Evolutionary conservation across 345 rosid species (phyloP), one percentile per base, ranked within the genome.

Genomic region (Abelmoschus esculentus): DNA sequence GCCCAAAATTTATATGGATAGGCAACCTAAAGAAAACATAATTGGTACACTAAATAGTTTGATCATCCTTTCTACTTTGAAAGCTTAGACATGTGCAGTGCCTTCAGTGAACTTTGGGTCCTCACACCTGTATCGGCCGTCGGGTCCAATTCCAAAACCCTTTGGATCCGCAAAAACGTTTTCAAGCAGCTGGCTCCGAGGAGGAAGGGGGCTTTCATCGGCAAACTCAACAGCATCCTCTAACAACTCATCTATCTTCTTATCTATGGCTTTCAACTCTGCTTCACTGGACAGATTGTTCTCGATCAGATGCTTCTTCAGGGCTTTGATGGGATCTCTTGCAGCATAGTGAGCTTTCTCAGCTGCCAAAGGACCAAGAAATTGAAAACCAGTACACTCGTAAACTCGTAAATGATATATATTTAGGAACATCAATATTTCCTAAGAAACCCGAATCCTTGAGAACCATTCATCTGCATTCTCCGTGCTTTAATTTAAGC

Each of bases 131-230:
- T 90, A 90, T 5, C 72, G 77, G 3, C 96, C 91, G 76, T 90
- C 93, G 50, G 96, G 84, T 72, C 91, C 90, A n/a, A 84, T 85
- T 63, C 93, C 93, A 73, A 90, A 90, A 47, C 96, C 96, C 80
- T 81, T 90, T 0, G 96, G 93, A 77, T 90, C 96, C n/a, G 91
- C 96, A 82, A 88, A 90, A 29, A 86, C 93, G 66, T 88, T 90
- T 83, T 88, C 87, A 26, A 88, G 91, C 26, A 90, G 84, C 85
- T 90, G 93, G 77, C 89, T 88, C 34, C 89, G 88, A 57, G 77
- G 14, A 0, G 96, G 96, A 70, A 15, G 75, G 32, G 96, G 90
- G 76, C 92, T 86, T 29, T 72, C 85, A 17, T 90, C 93, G 18
- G 93, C 93, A 81, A 90, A 90, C 82, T 88, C 91, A 3, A 90